phyloP scores from a whole-genome alignment of 2,329 filamentous ascomycete genomes.

The Penicillium sp. region DNA sequence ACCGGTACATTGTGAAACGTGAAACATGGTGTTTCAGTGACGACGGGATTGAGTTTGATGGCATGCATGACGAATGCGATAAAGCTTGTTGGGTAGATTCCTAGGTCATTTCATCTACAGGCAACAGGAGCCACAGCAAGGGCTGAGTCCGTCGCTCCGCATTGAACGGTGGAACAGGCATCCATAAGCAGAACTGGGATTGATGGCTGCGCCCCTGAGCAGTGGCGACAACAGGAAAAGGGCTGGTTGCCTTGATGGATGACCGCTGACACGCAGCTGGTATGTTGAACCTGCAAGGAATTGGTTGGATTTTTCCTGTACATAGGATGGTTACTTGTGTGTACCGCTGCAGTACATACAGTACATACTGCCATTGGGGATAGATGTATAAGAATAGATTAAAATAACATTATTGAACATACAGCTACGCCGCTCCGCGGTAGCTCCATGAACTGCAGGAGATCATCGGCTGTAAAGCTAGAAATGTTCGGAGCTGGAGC shows the following conservation, averaged over 20 bases:
- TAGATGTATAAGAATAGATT: background rate
- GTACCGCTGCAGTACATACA: background rate
- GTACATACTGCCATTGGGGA: background rate
- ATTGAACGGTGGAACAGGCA: background rate
- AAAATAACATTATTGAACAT: too few relatives aligned
- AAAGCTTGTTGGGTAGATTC: background rate
- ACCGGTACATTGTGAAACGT: background rate
- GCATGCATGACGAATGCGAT: background rate
- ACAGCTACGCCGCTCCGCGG: too few relatives aligned
- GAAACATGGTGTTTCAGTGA: background rate
- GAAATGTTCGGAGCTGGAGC: background rate
- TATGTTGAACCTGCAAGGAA: constrained; percentile 13
- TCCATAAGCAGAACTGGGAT: background rate
- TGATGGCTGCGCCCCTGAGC: constrained; percentile 4
- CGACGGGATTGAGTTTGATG: background rate
- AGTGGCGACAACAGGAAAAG: constrained; percentile 15
- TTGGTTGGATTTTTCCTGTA: background rate
- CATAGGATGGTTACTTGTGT: background rate
- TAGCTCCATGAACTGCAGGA: background rate
- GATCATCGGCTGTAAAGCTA: background rate
- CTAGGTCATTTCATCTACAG: background rate
- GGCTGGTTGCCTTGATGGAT: constrained; percentile 9
- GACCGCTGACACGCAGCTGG: constrained; percentile 10
- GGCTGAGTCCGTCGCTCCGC: background rate
- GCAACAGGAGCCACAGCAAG: background rate